Evolutionary conservation across 2,329 filamentous ascomycete genomes (phyloP).

Genomic region (Phyllosticta ampelicida): DNA sequence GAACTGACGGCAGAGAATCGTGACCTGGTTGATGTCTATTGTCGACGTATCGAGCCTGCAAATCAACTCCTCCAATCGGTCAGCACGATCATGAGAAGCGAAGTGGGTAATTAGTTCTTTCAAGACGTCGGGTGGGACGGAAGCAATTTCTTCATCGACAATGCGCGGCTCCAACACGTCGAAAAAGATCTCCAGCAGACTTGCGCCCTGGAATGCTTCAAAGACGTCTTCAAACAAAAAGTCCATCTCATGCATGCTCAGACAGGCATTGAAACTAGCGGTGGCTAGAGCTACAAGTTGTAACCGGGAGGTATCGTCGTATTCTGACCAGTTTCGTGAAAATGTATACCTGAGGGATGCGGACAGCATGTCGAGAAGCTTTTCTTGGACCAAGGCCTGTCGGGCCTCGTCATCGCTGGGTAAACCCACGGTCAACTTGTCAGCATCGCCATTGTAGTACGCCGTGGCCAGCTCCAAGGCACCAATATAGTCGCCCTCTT

Average conservation of each 20-base stretch:
- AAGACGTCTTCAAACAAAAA: conserved; percentile 90
- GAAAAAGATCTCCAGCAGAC: conserved; percentile 65
- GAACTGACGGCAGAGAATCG: conserved; percentile 80
- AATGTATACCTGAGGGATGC: conserved; percentile 89
- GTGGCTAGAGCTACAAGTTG: conserved; percentile 70
- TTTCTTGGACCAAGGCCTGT: conserved; percentile 75
- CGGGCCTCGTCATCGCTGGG: conserved; percentile 70
- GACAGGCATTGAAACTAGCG: conserved; percentile 73
- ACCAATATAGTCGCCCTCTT: conserved; percentile 88
- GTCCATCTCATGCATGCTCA: conserved; percentile 64
- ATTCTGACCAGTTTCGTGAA: conserved; percentile 43
- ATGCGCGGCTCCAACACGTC: conserved; percentile 84
- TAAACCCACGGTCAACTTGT: conserved; percentile 86
- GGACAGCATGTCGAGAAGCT: conserved; percentile 83
- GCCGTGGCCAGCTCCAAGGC: conserved; percentile 84
- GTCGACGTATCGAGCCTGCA: conserved; percentile 85
- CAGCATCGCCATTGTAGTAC: conserved; percentile 84
- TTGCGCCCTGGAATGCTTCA: conserved; percentile 74
- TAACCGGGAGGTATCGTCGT: conserved; percentile 39
- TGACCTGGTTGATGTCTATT: conserved; percentile 89
- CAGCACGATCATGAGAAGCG: conserved; percentile 62
- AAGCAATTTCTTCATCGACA: conserved; percentile 61
- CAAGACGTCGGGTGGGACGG: conserved; percentile 70
- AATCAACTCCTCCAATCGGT: conserved; percentile 81
- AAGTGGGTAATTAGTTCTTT: conserved; percentile 80